Evolutionary conservation across 176 grass and related monocot species (phyloP).

Genomic region (Coix lacrymajobi): DNA sequence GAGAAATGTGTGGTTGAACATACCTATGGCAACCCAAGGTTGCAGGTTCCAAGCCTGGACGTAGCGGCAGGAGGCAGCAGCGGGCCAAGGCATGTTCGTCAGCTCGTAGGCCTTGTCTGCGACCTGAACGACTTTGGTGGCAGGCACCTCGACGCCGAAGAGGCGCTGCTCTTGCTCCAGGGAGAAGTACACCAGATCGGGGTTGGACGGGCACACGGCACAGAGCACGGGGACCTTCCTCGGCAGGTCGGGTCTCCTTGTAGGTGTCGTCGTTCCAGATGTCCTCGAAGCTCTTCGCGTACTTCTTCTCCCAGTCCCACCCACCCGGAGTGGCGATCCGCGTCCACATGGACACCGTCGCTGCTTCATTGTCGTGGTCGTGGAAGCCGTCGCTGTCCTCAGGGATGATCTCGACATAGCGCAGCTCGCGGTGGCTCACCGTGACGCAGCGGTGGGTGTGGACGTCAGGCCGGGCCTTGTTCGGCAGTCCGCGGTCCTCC

Average conservation of each 20-base stretch:
- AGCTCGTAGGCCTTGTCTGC: neutral
- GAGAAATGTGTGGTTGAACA: neutral
- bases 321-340: neutral
- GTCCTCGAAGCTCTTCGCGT: neutral
- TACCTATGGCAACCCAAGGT: neutral
- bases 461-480: neutral
- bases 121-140: neutral
- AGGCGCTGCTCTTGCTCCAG: neutral
- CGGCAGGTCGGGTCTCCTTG: neutral
- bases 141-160: neutral
- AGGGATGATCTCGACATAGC: neutral
- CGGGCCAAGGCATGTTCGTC: neutral
- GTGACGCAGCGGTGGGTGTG: neutral
- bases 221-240: neutral
- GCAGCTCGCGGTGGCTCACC: neutral
- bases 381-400: too few relatives aligned
- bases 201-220: neutral
- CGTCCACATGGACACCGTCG: neutral
- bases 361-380: neutral
- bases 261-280: neutral
- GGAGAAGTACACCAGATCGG: neutral
- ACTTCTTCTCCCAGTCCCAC: neutral
- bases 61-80: neutral
- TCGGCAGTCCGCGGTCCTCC: neutral
- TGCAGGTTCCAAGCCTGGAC: neutral